Evolutionary conservation across 2,329 filamentous ascomycete genomes (phyloP), one percentile per base, ranked within the genome.

Genomic region (Lecanicillium sp.): DNA sequence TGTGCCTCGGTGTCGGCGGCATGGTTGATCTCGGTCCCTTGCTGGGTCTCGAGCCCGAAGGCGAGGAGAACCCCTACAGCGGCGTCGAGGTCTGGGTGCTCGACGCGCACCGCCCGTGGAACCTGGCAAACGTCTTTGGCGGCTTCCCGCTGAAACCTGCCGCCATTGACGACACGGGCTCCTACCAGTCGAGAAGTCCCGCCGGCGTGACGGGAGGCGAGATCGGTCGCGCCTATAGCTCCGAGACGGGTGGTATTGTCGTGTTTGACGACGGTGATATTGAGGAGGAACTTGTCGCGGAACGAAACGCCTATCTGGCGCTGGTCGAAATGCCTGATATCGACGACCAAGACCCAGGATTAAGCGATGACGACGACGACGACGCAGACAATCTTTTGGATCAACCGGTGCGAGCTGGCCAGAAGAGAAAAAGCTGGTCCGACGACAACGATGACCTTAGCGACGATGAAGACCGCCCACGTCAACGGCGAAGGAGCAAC

Each of bases 181-280:
- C 59, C 30, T 66, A 69, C 44, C 61, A 68, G 51, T 57, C 72
- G 30, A 68, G 73, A 44, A 74, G 72, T 45, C 76, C 77, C 6
- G 54, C 62, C 10, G 88, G 89, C 8, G 78, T 95, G 3, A 72
- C 77, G 15, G 78, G 78, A 32, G 90, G 89, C 2, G 78, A 78
- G 41, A 76, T 97, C 36, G 71, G 76, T 18, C 74, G 77, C 12
- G 66, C 72, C 1, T 96, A 94, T 57, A 81, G 77, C 46, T 79
- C 85, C 5, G 84, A 87, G 20, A 83, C 75, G 53, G 90, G 90
- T 14, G 92, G 92, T 0, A 84, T 98, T 30, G 77, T 98, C 44
- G 88, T 96, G 3, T 94, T 92, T 58, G 92, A 97, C 54, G 92
- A 97, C 55, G 92, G 90, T 2, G 92, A 98, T 58, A 89, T 98